These are phyloP conservation scores for Dryas drummondii DNA, from an alignment of 306 rosid species.

Conservation along the genomic window DNA sequence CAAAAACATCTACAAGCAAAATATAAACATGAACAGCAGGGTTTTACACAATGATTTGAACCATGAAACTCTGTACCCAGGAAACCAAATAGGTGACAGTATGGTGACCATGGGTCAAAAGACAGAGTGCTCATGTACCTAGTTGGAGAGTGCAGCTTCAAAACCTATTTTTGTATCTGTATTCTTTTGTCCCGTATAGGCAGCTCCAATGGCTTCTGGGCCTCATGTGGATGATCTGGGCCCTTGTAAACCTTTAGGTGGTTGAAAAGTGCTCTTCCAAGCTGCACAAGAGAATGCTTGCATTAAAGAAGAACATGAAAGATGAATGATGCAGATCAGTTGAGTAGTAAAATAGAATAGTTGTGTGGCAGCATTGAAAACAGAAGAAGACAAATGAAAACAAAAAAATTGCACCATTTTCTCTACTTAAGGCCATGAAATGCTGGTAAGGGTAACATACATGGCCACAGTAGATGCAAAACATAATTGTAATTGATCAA, in stretches of 20 bases:
- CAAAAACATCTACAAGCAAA: conserved; percentile 15
- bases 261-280: conserved; percentile 87
- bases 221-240: conserved; percentile 88
- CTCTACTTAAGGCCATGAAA: neutral
- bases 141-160: conserved; percentile 4
- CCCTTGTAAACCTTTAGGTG: conserved; percentile 92
- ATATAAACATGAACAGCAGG: conserved; percentile 9
- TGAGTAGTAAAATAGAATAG: neutral
- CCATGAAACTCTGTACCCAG: conserved; percentile 8
- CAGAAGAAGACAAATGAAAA: neutral
- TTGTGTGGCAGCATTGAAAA: neutral
- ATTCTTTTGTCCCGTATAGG: conserved; percentile 92
- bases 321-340: neutral
- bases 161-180: conserved; percentile 44
- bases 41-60: neutral
- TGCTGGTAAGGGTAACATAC: neutral
- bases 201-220: conserved; percentile 75
- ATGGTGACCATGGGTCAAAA: neutral
- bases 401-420: neutral
- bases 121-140: conserved; percentile 8
- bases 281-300: conserved; percentile 53
- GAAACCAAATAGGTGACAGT: neutral
- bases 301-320: neutral
- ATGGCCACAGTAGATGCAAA: neutral
- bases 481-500: neutral